phyloP scores from a whole-genome alignment of 306 rosid species.

The Lathyrus tuberosus region DNA sequence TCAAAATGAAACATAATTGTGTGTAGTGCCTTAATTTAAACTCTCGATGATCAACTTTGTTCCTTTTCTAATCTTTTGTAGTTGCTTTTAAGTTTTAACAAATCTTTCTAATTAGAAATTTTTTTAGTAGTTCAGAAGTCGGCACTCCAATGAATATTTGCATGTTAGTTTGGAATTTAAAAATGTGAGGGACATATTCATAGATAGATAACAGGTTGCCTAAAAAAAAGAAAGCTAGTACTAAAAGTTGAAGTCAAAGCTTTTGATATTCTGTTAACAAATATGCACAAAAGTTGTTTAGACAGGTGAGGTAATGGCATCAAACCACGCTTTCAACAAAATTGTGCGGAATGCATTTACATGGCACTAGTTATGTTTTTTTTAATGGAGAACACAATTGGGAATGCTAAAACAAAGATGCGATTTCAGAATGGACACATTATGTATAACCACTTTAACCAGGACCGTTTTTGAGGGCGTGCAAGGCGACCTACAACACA shows the following conservation, averaged over 20 bases:
- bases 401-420: no score
- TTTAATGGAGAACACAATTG: no score
- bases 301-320: conserved; percentile 27
- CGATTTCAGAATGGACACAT: no score
- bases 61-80: conserved; percentile 10
- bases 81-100: conserved; percentile 1
- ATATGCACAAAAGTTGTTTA: conserved; percentile 34
- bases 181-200: not conserved
- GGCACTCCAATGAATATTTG: conserved; percentile 37
- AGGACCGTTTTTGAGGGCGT: no score
- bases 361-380: conserved; percentile 14
- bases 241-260: conserved; percentile 30
- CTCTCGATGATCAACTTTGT: not conserved
- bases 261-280: conserved; percentile 31
- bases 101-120: not conserved
- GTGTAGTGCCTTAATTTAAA: not conserved
- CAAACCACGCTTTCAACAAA: conserved; percentile 6
- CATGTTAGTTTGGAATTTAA: conserved; percentile 33
- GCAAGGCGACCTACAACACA: no score
- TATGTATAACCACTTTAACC: no score
- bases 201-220: not conserved
- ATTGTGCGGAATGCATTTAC: conserved; percentile 16
- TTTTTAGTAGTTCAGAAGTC: conserved; percentile 19
- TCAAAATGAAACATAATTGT: not conserved
- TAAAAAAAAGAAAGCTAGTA: no score